Conservation (phyloP, 208 protist species). For the Acanthamoeba sp. region DNA sequence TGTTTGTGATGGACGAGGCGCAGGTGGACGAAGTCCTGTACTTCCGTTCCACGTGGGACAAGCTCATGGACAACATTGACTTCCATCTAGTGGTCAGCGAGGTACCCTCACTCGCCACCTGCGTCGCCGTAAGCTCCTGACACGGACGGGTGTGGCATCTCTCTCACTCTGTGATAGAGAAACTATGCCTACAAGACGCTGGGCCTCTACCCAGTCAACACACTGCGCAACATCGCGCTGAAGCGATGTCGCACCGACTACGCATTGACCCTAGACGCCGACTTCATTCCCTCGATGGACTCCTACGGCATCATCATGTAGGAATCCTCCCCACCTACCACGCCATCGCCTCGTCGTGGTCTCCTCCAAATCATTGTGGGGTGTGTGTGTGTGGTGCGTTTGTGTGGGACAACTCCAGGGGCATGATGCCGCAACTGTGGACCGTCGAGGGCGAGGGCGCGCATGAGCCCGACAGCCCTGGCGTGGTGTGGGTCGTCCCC, state of each 20-base stretch:
- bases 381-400: too few relatives aligned
- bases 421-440: not conserved
- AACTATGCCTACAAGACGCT: slow-evolving; percentile 57
- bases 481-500: not conserved
- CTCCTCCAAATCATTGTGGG: too few relatives aligned
- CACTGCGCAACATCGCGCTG: slow-evolving; percentile 36
- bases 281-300: slow-evolving; percentile 13
- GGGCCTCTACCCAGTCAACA: slow-evolving; percentile 57
- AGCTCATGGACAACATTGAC: not conserved
- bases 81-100: slow-evolving; percentile 45
- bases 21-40: slow-evolving; percentile 36
- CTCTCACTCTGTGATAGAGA: too few relatives aligned
- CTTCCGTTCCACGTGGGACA: slow-evolving; percentile 8
- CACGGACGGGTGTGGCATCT: too few relatives aligned
- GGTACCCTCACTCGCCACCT: too few relatives aligned
- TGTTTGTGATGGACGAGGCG: slow-evolving; percentile 34
- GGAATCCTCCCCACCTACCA: not conserved
- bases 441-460: not conserved
- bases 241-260: not conserved
- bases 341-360: too few relatives aligned
- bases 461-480: not conserved
- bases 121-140: too few relatives aligned
- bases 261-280: slow-evolving; percentile 6
- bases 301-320: not conserved
- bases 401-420: too few relatives aligned